A percentile compares a stretch with the other conserved stretches of the same genome.
Conservation (phyloP, 352 stramenopile genomes). For the Peronospora belbahrii region DNA sequence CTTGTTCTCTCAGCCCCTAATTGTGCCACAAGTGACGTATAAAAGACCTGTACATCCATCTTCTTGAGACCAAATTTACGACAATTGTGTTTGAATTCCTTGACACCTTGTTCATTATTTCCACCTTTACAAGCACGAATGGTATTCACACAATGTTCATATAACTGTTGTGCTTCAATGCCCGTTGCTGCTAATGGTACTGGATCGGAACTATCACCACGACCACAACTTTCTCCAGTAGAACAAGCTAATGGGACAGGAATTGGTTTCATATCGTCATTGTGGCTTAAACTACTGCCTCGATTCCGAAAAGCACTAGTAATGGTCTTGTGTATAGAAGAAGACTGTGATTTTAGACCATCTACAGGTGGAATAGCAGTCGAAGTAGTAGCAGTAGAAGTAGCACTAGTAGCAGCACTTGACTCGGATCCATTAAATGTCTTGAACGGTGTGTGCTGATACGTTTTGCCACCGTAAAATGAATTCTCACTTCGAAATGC, state of each 20-base stretch:
- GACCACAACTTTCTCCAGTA: background rate
- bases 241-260: too few species aligned
- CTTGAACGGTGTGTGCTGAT: constrained; percentile 11
- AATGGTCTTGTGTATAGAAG: too few species aligned
- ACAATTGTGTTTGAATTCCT: constrained; percentile 64
- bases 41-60: constrained; percentile 48
- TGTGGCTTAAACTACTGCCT: too few species aligned
- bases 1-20: constrained; percentile 35
- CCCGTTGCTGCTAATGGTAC: constrained; percentile 48
- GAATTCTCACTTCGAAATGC: constrained; percentile 22
- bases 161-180: constrained; percentile 40
- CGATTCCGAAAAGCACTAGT: too few species aligned
- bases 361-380: too few species aligned
- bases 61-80: constrained; percentile 41
- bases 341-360: too few species aligned
- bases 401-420: too few species aligned
- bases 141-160: constrained; percentile 49
- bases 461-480: constrained; percentile 12
- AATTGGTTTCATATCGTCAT: too few species aligned
- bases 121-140: constrained; percentile 42
- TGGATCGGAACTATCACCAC: constrained; percentile 17
- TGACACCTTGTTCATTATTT: constrained; percentile 47
- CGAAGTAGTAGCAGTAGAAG: too few species aligned
- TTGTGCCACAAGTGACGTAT: constrained; percentile 42
- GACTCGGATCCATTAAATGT: background rate